A percentile compares a stretch with the other conserved stretches of the same genome.
phyloP scores from a whole-genome alignment of 331 rosid species.

The Ulmus americana region DNA sequence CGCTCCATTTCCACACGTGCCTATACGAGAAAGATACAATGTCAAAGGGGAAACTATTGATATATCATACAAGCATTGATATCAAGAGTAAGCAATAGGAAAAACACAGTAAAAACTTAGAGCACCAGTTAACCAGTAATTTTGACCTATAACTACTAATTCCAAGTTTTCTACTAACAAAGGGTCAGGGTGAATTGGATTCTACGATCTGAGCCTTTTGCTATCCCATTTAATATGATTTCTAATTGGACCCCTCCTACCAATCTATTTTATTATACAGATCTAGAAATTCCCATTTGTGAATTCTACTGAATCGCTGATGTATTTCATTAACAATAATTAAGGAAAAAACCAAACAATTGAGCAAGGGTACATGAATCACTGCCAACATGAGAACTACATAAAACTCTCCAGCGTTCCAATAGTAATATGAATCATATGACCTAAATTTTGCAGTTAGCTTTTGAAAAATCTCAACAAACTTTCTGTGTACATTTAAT shows the following conservation, averaged over 20 bases:
- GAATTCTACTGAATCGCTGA: not conserved
- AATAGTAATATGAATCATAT: not conserved
- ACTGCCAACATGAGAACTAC: not conserved
- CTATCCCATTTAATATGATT: too few relatives aligned
- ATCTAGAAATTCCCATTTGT: not conserved
- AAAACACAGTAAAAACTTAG: not conserved
- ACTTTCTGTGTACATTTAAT: not conserved
- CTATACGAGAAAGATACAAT: constrained; percentile 32
- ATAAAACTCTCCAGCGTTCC: not conserved
- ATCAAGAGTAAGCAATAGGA: not conserved
- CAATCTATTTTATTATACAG: not conserved
- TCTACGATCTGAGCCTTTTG: too few relatives aligned
- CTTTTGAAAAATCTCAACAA: not conserved
- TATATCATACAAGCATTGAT: constrained; percentile 1
- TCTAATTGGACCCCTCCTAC: not conserved
- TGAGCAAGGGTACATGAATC: not conserved
- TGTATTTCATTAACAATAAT: not conserved
- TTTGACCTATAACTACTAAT: not conserved
- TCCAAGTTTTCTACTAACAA: too few relatives aligned
- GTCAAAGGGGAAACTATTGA: constrained; percentile 20
- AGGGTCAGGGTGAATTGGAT: too few relatives aligned
- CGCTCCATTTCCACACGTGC: constrained; percentile 77
- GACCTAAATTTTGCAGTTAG: not conserved
- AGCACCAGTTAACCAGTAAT: not conserved
- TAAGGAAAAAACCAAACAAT: not conserved